These are phyloP conservation scores for Boletus insuetus DNA, from an alignment of 768 basidiomycete genomes.

Conservation along the genomic window DNA sequence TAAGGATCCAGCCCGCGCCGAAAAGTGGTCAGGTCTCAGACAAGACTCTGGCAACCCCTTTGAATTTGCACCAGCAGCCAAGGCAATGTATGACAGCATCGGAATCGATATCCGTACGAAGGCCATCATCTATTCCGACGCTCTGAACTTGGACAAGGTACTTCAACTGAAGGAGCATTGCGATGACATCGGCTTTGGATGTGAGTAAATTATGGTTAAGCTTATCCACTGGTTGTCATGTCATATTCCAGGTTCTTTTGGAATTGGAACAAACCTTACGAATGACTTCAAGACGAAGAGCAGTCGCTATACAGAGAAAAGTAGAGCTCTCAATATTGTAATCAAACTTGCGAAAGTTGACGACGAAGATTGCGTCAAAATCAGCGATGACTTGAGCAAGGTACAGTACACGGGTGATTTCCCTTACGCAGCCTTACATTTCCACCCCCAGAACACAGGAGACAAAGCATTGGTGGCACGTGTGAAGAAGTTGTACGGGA, in stretches of 20 bases:
- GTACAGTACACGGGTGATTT: slow-evolving; percentile 27
- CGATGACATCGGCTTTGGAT: slow-evolving; percentile 66
- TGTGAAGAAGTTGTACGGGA: slow-evolving; percentile 43
- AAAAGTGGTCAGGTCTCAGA: slow-evolving; percentile 77
- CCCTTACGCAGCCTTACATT: neutral
- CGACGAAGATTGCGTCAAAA: slow-evolving; percentile 79
- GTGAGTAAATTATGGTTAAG: slow-evolving; percentile 33
- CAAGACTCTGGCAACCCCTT: slow-evolving; percentile 95
- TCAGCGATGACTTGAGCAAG: slow-evolving; percentile 91
- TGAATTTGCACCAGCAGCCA: slow-evolving; percentile 71
- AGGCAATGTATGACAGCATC: slow-evolving; percentile 65
- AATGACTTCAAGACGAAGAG: slow-evolving; percentile 72
- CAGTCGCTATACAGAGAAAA: slow-evolving; percentile 51
- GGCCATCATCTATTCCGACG: slow-evolving; percentile 81
- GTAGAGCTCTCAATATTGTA: slow-evolving; percentile 89
- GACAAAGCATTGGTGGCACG: slow-evolving; percentile 52
- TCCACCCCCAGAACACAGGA: slow-evolving; percentile 63
- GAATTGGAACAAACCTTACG: slow-evolving; percentile 90
- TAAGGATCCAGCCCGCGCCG: slow-evolving; percentile 54
- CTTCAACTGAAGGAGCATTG: slow-evolving; percentile 69
- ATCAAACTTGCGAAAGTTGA: slow-evolving; percentile 84
- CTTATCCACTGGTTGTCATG: neutral
- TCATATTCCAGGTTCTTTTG: slow-evolving; percentile 66
- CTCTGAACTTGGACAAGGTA: slow-evolving; percentile 68
- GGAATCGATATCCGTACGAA: slow-evolving; percentile 67